phyloP scores from a whole-genome alignment of 352 stramenopile species.

The Nothophytophthora sp. region DNA sequence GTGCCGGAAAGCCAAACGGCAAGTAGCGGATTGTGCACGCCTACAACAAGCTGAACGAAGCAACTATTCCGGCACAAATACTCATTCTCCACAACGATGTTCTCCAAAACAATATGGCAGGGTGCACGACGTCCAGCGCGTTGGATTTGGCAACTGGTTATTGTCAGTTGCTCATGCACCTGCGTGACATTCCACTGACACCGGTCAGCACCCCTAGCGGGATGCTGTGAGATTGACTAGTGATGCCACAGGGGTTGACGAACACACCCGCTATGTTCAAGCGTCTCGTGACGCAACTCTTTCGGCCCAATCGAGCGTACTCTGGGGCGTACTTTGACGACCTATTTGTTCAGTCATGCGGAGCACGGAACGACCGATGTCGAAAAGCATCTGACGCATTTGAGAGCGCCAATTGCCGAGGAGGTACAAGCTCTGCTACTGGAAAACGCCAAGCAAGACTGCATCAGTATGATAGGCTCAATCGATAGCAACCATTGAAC shows the following conservation, averaged over 20 bases:
- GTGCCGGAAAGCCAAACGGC: background rate
- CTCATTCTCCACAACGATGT: too few species aligned
- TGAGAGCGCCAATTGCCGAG: too few species aligned
- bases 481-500: constrained; percentile 4
- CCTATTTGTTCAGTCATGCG: constrained; percentile 18
- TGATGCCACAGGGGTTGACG: constrained; percentile 20
- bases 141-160: constrained; percentile 2
- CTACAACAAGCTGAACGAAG: background rate
- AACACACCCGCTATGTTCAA: constrained; percentile 27
- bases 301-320: constrained; percentile 9
- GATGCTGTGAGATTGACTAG: constrained; percentile 22
- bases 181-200: constrained; percentile 12
- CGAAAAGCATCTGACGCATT: too few species aligned
- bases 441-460: constrained; percentile 1
- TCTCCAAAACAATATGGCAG: too few species aligned
- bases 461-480: constrained; percentile 4
- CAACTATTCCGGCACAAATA: background rate
- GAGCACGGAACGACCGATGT: background rate
- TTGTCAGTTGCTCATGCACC: constrained; percentile 2
- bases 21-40: background rate
- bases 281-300: constrained; percentile 3
- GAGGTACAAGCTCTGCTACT: too few species aligned
- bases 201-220: constrained; percentile 15
- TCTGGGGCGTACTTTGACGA: constrained; percentile 31
- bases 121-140: too few species aligned